Evolutionary conservation across 129 eudicot genomes (phyloP).

Genomic region (Erigeron canadensis): DNA sequence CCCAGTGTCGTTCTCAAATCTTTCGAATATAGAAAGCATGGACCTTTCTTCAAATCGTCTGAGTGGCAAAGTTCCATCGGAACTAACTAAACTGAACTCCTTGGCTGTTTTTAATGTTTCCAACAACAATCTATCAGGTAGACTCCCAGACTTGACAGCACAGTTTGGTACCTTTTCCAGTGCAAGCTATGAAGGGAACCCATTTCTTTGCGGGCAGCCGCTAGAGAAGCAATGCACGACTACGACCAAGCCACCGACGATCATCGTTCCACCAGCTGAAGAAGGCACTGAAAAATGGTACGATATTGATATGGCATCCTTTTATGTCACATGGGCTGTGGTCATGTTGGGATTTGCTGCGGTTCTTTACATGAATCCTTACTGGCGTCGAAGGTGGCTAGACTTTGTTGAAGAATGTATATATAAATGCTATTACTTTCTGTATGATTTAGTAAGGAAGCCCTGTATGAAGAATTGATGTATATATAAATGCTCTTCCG

Average conservation of each 20-base stretch:
- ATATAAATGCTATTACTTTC: constrained; percentile 19
- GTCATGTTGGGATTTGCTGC: constrained; percentile 22
- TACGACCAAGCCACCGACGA: background rate
- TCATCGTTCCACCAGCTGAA: background rate
- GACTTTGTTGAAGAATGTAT: constrained; percentile 18
- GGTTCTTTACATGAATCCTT: constrained; percentile 13
- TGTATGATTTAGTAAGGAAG: background rate
- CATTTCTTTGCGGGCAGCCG: constrained; percentile 26
- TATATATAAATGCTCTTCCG: constrained; percentile 18
- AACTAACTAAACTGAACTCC: background rate
- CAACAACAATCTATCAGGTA: constrained; percentile 27
- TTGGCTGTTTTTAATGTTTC: constrained; percentile 22
- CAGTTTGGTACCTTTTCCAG: constrained; percentile 25
- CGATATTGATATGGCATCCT: constrained; percentile 19
- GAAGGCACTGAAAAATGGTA: constrained; percentile 26
- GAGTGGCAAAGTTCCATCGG: constrained; percentile 21
- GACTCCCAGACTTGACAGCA: constrained; percentile 20
- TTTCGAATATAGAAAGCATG: constrained; percentile 16
- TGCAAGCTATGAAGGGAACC: constrained; percentile 28
- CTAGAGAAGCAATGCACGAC: constrained; percentile 13
- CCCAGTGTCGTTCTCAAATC: constrained; percentile 22
- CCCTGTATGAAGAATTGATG: too few relatives aligned
- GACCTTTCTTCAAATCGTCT: constrained; percentile 27
- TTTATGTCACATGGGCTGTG: constrained; percentile 18
- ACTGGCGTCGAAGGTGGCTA: constrained; percentile 21